Percentiles rank a stretch among this genome's conserved stretches.
These are phyloP conservation scores for Acanthamoeba sp. DNA, from an alignment of 208 protist species.

Conservation along the genomic window DNA sequence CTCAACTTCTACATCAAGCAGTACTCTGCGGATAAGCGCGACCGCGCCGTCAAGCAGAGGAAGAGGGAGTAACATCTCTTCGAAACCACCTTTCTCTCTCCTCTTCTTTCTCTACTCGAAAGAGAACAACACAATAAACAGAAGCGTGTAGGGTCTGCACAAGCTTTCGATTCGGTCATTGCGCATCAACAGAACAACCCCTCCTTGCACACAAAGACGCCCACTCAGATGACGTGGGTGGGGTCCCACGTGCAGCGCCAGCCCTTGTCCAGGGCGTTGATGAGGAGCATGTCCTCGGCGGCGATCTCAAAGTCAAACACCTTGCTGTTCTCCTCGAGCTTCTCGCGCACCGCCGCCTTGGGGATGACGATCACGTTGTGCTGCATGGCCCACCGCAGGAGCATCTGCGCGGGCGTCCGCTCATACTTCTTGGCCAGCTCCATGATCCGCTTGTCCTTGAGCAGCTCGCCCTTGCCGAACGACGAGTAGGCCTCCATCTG, in stretches of 20 bases:
- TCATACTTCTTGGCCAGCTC: constrained; percentile 2
- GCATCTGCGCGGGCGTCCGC: constrained; percentile 76
- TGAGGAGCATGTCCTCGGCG: not conserved
- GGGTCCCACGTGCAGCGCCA: constrained; percentile 56
- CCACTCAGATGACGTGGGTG: constrained; percentile 20
- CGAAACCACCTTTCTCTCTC: no score
- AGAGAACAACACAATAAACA: no score
- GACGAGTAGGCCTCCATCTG: constrained; percentile 66
- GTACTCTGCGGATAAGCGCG: not conserved
- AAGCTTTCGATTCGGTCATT: no score
- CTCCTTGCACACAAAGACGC: not conserved
- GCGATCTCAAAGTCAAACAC: constrained; percentile 72
- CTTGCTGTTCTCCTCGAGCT: constrained; percentile 66
- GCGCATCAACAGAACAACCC: no score
- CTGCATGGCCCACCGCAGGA: constrained; percentile 81
- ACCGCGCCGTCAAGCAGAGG: constrained; percentile 6
- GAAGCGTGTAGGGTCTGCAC: no score
- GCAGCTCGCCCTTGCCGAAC: constrained; percentile 45
- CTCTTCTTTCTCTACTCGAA: no score
- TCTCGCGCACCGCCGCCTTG: constrained; percentile 55
- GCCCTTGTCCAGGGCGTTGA: constrained; percentile 66
- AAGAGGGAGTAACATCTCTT: not conserved
- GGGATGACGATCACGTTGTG: constrained; percentile 69
- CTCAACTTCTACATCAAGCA: constrained; percentile 29
- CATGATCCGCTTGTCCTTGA: constrained; percentile 59